Base-by-base conservation (phyloP, 495 filamentous ascomycete species). In the Penicillium manginii region DNA sequence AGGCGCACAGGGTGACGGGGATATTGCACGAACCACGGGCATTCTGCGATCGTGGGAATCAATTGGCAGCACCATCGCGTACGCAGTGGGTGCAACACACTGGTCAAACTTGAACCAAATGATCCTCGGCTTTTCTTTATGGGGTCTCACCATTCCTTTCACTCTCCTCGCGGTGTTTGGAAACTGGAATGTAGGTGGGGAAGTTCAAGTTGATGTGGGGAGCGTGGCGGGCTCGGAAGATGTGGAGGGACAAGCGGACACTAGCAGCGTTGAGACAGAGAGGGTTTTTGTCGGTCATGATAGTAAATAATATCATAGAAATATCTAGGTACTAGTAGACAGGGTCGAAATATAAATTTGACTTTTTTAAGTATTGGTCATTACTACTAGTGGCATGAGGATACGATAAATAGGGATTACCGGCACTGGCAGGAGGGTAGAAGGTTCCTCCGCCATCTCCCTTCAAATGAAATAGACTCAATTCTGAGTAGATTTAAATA, bases 1-100 rank as follows among this genome's bases (percentile, higher is more conserved):
- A 23, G 63, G 63, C 5, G 63, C 63, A 1, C 63, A 65, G 45
- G 52, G 19, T 17, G 79, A 81, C 37, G 73, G 76, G 29, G 77
- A 82, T 56, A 63, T 82, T 48, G 76, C 81, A 0, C 68, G 81
- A 18, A 75, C 78, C 0, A 81, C 81, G 0, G 78, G 79, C 0
- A 72, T 83, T 29, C 61, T 84, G 11, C 64, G 81, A 19, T 77
- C 78, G 11, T 78, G 77, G 57, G 81, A 84, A 66, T 75, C 70
- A 2, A 54, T 84, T 8, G 81, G 81, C 3, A 78, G 75, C 5
- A 77, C 77, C 15, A 68, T 84, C 42, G 66, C 81, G 2, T 83
- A 78, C 45, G 81, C 77, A 0, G 72, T 84, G 22, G 81, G 80
- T 1, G 78, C 81, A 11, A 65, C 59, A 7, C 56, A 62, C 26